Evolutionary conservation across 2,329 filamentous ascomycete genomes (phyloP).

Genomic region (Neocucurbitaria cava): DNA sequence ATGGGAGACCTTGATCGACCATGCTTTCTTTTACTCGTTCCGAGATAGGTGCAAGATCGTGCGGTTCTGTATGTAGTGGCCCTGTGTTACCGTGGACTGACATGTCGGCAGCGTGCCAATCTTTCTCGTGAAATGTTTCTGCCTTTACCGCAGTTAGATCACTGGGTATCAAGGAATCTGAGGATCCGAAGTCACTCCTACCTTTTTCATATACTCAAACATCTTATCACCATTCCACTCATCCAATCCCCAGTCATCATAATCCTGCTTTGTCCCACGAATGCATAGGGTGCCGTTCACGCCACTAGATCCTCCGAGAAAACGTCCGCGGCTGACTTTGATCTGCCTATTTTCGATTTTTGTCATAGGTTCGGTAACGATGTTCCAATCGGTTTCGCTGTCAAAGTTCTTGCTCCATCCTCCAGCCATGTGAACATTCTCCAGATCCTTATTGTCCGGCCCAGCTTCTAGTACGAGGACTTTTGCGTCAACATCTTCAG

Average conservation of each 20-base stretch:
- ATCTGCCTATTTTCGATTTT: conserved; percentile 54
- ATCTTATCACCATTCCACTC: conserved; percentile 66
- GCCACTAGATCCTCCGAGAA: conserved; percentile 59
- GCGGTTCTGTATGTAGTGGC: conserved; percentile 63
- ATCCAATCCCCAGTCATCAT: conserved; percentile 63
- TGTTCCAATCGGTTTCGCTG: conserved; percentile 61
- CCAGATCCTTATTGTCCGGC: conserved; percentile 53
- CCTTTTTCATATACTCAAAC: conserved; percentile 64
- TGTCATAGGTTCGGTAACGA: conserved; percentile 51
- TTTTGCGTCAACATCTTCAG: conserved; percentile 52
- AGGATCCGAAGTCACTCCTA: neutral
- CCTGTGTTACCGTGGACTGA: conserved; percentile 57
- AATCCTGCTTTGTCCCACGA: conserved; percentile 57
- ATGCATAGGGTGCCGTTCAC: conserved; percentile 60
- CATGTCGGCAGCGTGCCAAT: conserved; percentile 61
- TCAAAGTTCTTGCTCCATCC: conserved; percentile 59
- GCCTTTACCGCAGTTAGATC: conserved; percentile 34
- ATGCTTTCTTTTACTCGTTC: conserved; percentile 63
- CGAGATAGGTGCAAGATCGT: conserved; percentile 66
- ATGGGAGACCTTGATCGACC: conserved; percentile 60
- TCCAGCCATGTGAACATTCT: conserved; percentile 61
- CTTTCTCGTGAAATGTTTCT: conserved; percentile 65
- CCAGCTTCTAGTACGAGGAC: conserved; percentile 59
- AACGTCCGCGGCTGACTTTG: conserved; percentile 58
- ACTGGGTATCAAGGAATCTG: neutral